A percentile compares a stretch with the other conserved stretches of the same genome.
Evolutionary conservation across 2,329 filamentous ascomycete genomes (phyloP).

Genomic region (Aspergillus udagawae): DNA sequence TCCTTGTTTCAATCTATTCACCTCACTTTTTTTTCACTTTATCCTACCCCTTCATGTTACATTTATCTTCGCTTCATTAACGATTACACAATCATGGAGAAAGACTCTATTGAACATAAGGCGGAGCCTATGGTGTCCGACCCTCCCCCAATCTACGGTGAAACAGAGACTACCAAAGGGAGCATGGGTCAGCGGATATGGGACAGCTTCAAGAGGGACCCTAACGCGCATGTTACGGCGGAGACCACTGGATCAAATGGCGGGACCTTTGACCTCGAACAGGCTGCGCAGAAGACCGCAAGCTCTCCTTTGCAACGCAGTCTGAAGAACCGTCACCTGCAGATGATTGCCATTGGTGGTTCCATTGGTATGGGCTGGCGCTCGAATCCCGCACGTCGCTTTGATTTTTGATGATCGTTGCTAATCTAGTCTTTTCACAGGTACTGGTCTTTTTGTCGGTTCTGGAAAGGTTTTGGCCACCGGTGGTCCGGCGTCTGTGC

Average conservation of each 20-base stretch:
- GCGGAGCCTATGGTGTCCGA: slow-evolving; percentile 22
- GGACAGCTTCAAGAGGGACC: slow-evolving; percentile 45
- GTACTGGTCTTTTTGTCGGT: slow-evolving; percentile 81
- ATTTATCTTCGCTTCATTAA: background rate
- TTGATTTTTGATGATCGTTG: slow-evolving; percentile 1
- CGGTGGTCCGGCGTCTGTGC: slow-evolving; percentile 72
- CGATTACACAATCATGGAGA: slow-evolving; percentile 25
- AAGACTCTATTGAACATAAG: slow-evolving; percentile 25
- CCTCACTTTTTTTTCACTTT: background rate
- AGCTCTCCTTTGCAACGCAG: slow-evolving; percentile 70
- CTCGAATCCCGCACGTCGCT: background rate
- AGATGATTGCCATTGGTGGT: slow-evolving; percentile 97
- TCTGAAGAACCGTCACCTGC: slow-evolving; percentile 79
- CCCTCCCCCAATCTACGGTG: slow-evolving; percentile 27
- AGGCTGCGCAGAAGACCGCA: slow-evolving; percentile 60
- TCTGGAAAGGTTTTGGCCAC: slow-evolving; percentile 66
- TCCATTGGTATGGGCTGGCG: slow-evolving; percentile 62
- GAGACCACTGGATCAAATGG: slow-evolving; percentile 48
- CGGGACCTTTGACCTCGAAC: slow-evolving; percentile 60
- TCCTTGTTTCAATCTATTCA: background rate
- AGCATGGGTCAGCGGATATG: slow-evolving; percentile 27
- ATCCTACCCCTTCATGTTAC: background rate
- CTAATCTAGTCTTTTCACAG: slow-evolving; percentile 36
- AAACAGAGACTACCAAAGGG: slow-evolving; percentile 20
- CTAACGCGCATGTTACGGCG: slow-evolving; percentile 35